A percentile compares a stretch with the other conserved stretches of the same genome.
These are phyloP conservation scores for Chaetomium globosum DNA, from an alignment of 2,329 filamentous ascomycete genomes.

Conservation along the genomic window DNA sequence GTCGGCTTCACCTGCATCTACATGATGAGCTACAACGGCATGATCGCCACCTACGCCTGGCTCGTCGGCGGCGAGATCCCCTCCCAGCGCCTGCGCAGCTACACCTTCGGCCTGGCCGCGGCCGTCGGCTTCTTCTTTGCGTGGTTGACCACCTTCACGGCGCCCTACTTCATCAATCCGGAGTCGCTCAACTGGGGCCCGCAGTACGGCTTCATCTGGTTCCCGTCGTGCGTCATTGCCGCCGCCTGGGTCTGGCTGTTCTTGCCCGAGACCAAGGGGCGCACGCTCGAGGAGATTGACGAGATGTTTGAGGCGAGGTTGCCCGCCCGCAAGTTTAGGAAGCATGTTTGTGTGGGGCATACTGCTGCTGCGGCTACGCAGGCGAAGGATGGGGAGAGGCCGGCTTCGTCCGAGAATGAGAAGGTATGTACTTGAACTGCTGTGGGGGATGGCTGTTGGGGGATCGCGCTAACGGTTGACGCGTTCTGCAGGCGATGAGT, in stretches of 20 bases:
- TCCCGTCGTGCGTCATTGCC: constrained; percentile 50
- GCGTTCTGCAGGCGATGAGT: background rate
- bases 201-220: constrained; percentile 60
- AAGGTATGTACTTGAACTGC: constrained; percentile 22
- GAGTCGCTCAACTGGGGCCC: constrained; percentile 58
- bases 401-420: constrained; percentile 20
- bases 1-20: constrained; percentile 58
- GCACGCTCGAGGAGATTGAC: constrained; percentile 59
- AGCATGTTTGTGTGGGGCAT: constrained; percentile 39
- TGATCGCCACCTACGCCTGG: constrained; percentile 61
- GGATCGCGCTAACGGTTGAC: background rate
- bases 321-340: constrained; percentile 46
- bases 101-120: constrained; percentile 60
- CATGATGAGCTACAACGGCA: constrained; percentile 57
- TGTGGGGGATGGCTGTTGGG: background rate
- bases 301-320: constrained; percentile 47
- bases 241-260: constrained; percentile 50
- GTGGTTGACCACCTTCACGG: constrained; percentile 61
- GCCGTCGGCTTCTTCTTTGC: constrained; percentile 59
- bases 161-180: constrained; percentile 63
- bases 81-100: constrained; percentile 58
- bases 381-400: constrained; percentile 15
- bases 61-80: constrained; percentile 60
- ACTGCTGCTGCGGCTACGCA: constrained; percentile 2
- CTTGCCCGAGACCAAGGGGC: constrained; percentile 57